Percentiles rank a stretch among this genome's conserved stretches.
Evolutionary conservation across 129 eudicot species (phyloP).

Genomic region (Rutidosis leptorrhynchoides): DNA sequence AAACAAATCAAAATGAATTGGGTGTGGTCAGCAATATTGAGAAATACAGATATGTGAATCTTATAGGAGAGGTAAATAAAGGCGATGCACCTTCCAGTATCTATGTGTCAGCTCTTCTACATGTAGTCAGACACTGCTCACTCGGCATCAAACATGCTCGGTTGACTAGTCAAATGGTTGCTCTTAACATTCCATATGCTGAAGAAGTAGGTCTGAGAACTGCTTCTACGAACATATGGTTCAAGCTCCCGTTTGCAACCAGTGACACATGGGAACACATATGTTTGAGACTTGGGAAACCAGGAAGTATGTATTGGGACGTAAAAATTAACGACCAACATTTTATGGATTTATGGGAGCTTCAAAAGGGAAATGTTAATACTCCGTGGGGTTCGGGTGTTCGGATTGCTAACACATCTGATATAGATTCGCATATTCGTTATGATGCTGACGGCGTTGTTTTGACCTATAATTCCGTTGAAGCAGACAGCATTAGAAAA

Average conservation of each 20-base stretch:
- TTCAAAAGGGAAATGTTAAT: constrained; percentile 71
- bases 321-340: constrained; percentile 87
- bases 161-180: constrained; percentile 95
- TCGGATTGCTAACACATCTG: constrained; percentile 87
- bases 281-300: constrained; percentile 82
- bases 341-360: constrained; percentile 89
- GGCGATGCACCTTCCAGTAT: constrained; percentile 76
- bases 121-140: constrained; percentile 88
- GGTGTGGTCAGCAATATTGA: too few relatives aligned
- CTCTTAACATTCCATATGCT: constrained; percentile 74
- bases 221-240: constrained; percentile 82
- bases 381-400: constrained; percentile 88
- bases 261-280: constrained; percentile 78
- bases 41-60: too few relatives aligned
- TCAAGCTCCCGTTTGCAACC: constrained; percentile 75
- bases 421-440: constrained; percentile 86
- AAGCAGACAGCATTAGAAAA: constrained; percentile 81
- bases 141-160: constrained; percentile 93
- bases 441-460: constrained; percentile 93
- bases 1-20: constrained; percentile 31
- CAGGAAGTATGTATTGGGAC: constrained; percentile 99
- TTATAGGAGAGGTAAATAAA: constrained; percentile 80
- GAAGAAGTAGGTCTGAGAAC: constrained; percentile 83
- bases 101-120: constrained; percentile 82
- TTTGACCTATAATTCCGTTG: constrained; percentile 82